These are phyloP conservation scores for Mortierella sp. DNA, from an alignment of 371 early-diverging fungal species.

Conservation along the genomic window DNA sequence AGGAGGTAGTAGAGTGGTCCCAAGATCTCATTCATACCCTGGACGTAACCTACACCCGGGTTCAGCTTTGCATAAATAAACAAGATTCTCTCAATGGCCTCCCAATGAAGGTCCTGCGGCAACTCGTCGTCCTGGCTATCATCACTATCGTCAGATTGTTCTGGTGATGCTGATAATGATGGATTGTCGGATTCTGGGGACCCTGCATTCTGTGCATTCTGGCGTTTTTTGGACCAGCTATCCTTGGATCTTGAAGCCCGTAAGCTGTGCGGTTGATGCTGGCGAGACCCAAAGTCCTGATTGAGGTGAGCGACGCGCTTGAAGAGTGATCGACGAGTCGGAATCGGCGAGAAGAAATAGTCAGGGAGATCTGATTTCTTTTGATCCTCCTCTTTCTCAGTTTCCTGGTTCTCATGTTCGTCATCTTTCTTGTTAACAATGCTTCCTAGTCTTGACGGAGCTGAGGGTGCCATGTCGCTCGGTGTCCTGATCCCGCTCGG, in stretches of 20 bases:
- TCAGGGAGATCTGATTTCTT: constrained; percentile 27
- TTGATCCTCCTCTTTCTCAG: constrained; percentile 5
- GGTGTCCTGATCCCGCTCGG: constrained; percentile 32
- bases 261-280: constrained; percentile 43
- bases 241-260: constrained; percentile 30
- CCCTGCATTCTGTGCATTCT: neutral
- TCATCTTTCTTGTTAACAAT: neutral
- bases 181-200: constrained; percentile 1
- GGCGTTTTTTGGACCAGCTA: constrained; percentile 19
- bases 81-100: constrained; percentile 83
- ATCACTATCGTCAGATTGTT: constrained; percentile 3
- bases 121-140: constrained; percentile 19
- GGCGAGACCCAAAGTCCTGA: constrained; percentile 66
- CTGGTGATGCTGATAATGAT: constrained; percentile 10
- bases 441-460: too few species aligned
- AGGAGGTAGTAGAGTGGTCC: constrained; percentile 88
- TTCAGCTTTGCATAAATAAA: constrained; percentile 88
- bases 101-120: constrained; percentile 81
- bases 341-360: constrained; percentile 66
- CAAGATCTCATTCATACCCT: constrained; percentile 91
- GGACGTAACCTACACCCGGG: constrained; percentile 89
- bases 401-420: constrained; percentile 1
- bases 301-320: constrained; percentile 73
- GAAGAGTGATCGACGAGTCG: constrained; percentile 71
- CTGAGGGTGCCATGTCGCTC: constrained; percentile 30